Percentiles rank a stretch among this genome's conserved stretches.
Conservation (phyloP, 257 asterid species). For the Ehretia macrophylla region DNA sequence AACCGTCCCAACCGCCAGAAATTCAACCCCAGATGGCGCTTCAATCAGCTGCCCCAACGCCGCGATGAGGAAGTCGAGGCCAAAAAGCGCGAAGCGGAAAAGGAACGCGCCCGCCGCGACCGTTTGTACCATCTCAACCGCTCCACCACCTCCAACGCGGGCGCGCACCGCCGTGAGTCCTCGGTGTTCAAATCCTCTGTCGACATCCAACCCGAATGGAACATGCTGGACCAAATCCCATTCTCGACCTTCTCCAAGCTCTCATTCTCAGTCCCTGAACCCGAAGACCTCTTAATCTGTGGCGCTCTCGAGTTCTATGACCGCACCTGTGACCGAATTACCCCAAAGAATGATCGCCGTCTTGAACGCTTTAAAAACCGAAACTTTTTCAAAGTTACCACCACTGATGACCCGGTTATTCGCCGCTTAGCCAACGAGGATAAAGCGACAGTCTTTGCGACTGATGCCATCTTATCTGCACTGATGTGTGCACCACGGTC, state of each 20-base stretch:
- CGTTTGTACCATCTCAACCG: slow-evolving; percentile 58
- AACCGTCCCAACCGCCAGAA: slow-evolving; percentile 61
- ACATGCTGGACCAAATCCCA: slow-evolving; percentile 95
- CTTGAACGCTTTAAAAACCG: slow-evolving; percentile 85
- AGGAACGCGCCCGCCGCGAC: slow-evolving; percentile 83
- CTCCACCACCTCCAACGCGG: slow-evolving; percentile 37
- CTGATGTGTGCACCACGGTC: slow-evolving; percentile 93
- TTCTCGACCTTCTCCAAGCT: slow-evolving; percentile 88
- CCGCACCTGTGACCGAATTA: slow-evolving; percentile 71
- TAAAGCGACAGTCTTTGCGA: slow-evolving; percentile 91
- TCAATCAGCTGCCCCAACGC: slow-evolving; percentile 90
- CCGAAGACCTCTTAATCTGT: slow-evolving; percentile 77
- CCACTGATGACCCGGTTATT: slow-evolving; percentile 94
- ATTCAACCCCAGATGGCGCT: slow-evolving; percentile 81
- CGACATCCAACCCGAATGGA: slow-evolving; percentile 99
- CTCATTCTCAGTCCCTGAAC: slow-evolving; percentile 75
- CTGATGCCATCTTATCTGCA: slow-evolving; percentile 75
- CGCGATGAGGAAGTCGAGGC: slow-evolving; percentile 95
- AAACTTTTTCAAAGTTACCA: slow-evolving; percentile 88
- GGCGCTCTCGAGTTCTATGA: slow-evolving; percentile 91
- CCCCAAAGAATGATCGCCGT: slow-evolving; percentile 69
- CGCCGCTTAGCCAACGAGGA: slow-evolving; percentile 94
- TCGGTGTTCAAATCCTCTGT: slow-evolving; percentile 84
- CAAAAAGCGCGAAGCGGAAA: slow-evolving; percentile 81
- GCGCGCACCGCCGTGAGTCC: slow-evolving; percentile 64